phyloP scores from a whole-genome alignment of 352 stramenopile species.

The Phytophthora chlamydospora region DNA sequence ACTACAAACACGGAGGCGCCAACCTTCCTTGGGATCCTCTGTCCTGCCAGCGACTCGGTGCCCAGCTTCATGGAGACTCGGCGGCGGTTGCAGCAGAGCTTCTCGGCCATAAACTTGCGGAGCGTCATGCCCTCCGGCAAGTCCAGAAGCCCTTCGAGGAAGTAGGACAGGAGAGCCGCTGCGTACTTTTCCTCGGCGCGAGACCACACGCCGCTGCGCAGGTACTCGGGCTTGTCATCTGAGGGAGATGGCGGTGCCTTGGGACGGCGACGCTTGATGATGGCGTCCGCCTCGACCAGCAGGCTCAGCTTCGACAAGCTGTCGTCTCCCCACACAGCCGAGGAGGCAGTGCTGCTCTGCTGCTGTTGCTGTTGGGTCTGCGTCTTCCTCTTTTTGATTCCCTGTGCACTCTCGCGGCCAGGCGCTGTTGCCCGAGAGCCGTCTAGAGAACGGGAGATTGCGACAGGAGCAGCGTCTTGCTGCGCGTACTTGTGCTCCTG shows the following conservation, averaged over 20 bases:
- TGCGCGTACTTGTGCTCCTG: slow-evolving; percentile 23
- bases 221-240: slow-evolving; percentile 28
- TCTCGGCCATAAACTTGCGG: slow-evolving; percentile 71
- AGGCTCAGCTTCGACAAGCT: slow-evolving; percentile 61
- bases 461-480: slow-evolving; percentile 7
- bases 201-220: slow-evolving; percentile 71
- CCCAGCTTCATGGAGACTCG: slow-evolving; percentile 80
- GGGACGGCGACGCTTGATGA: slow-evolving; percentile 47
- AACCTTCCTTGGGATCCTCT: slow-evolving; percentile 70
- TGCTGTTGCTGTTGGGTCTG: slow-evolving; percentile 12
- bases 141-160: slow-evolving; percentile 58
- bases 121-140: slow-evolving; percentile 65
- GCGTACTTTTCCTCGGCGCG: slow-evolving; percentile 70
- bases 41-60: slow-evolving; percentile 62
- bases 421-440: slow-evolving; percentile 5
- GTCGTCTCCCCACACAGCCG: slow-evolving; percentile 29
- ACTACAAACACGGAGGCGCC: slow-evolving; percentile 68
- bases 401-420: slow-evolving; percentile 4
- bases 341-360: background rate
- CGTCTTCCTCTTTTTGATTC: slow-evolving; percentile 7
- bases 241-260: slow-evolving; percentile 17
- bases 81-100: slow-evolving; percentile 66
- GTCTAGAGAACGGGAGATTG: slow-evolving; percentile 6
- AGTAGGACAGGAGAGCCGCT: slow-evolving; percentile 67
- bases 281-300: slow-evolving; percentile 70